A percentile compares a stretch with the other conserved stretches of the same genome.
phyloP scores from a whole-genome alignment of 1,284 basidiomycete genomes.

The Moniliophthora roreri region DNA sequence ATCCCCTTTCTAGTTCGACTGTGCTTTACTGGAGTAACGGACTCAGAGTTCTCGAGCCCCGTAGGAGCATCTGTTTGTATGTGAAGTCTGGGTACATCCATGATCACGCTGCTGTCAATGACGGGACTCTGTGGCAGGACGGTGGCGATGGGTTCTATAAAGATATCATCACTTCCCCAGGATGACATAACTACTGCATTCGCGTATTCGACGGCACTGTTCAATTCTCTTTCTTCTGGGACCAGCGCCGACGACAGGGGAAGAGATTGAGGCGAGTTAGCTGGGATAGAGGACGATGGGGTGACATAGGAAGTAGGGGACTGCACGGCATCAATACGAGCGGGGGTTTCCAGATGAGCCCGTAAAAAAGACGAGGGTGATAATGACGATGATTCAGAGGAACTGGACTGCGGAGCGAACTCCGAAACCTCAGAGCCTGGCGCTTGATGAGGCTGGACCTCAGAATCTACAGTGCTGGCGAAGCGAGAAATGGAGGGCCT shows the following conservation, averaged over 20 bases:
- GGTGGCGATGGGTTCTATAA: conserved; percentile 12
- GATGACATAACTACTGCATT: conserved; percentile 31
- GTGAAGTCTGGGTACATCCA: neutral
- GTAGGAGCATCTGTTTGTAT: neutral
- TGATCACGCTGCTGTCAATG: neutral
- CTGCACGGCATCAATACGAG: neutral
- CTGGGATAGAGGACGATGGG: conserved; percentile 7
- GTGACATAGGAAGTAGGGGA: conserved; percentile 3
- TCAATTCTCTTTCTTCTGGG: conserved; percentile 9
- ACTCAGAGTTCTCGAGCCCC: neutral
- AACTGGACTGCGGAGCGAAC: neutral
- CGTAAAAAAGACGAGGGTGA: neutral
- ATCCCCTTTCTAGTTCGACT: neutral
- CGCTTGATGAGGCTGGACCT: neutral
- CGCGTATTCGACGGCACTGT: conserved; percentile 31
- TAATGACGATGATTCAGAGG: neutral
- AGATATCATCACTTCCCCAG: conserved; percentile 26
- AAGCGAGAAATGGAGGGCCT: too few species aligned
- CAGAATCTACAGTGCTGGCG: neutral
- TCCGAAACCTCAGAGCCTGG: neutral
- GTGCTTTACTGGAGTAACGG: neutral
- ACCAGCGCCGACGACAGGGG: neutral
- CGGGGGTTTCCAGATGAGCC: neutral
- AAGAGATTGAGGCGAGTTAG: conserved; percentile 1
- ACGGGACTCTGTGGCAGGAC: too few species aligned